phyloP scores from a whole-genome alignment of 495 filamentous ascomycete genomes.

The Thozetella sp. region DNA sequence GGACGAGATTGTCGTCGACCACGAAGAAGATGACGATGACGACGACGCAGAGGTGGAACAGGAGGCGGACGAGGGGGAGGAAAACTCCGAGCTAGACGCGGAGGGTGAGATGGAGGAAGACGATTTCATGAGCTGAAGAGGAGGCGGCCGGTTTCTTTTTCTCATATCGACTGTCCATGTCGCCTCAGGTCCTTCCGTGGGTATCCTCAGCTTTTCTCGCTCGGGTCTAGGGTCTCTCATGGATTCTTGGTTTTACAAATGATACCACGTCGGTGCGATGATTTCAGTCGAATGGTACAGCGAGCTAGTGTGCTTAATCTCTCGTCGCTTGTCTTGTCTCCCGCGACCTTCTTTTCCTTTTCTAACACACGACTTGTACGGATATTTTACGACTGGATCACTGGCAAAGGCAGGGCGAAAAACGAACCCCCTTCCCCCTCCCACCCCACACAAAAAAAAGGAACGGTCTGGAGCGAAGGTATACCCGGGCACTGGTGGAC shows the following conservation, averaged over 20 bases:
- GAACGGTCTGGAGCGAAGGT: background rate
- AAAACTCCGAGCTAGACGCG: conserved; percentile 5
- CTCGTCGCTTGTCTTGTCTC: too few species aligned
- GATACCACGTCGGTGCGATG: background rate
- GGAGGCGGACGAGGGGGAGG: conserved; percentile 15
- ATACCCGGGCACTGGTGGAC: background rate
- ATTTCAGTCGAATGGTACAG: background rate
- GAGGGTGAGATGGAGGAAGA: background rate
- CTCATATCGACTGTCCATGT: background rate
- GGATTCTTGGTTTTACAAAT: background rate
- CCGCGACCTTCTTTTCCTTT: too few species aligned
- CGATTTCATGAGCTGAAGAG: background rate
- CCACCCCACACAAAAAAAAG: background rate
- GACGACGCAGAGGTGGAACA: too few species aligned
- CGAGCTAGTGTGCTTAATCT: too few species aligned
- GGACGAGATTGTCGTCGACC: background rate
- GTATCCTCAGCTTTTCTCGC: background rate
- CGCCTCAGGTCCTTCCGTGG: background rate
- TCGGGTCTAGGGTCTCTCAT: background rate
- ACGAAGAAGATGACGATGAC: background rate
- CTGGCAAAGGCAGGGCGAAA: too few species aligned
- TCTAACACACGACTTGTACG: too few species aligned
- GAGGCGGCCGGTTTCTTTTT: background rate
- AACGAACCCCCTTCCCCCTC: too few species aligned
- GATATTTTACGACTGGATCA: too few species aligned